Evolutionary conservation across 352 stramenopile genomes (phyloP).

Genomic region (Globisporangium okanoganense): DNA sequence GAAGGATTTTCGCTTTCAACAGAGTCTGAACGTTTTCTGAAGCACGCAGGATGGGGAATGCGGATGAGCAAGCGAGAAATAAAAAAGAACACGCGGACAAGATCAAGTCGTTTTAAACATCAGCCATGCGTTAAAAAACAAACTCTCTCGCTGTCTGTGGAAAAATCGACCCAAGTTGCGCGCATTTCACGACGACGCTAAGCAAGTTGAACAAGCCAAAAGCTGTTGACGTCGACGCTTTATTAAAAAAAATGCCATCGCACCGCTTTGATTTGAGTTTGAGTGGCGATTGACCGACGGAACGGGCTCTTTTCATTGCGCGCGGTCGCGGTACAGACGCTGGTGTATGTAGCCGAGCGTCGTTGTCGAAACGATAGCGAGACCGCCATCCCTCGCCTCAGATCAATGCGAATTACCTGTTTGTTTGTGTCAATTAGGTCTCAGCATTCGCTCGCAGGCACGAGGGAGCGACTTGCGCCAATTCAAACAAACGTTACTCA

Average conservation of each 20-base stretch:
- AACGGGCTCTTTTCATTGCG: neutral
- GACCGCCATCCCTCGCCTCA: neutral
- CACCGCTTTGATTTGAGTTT: neutral
- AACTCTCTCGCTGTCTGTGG: too few relatives aligned
- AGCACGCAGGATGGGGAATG: too few relatives aligned
- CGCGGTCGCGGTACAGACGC: neutral
- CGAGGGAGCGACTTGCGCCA: neutral
- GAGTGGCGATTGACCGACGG: neutral
- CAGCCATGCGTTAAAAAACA: too few relatives aligned
- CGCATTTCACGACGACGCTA: neutral
- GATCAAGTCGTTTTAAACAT: too few relatives aligned
- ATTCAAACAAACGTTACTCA: neutral
- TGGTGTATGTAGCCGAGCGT: neutral
- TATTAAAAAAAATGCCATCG: neutral
- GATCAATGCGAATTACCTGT: neutral
- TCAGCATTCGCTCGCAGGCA: neutral
- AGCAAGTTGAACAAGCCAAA: neutral
- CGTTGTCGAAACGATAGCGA: neutral
- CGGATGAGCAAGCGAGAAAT: neutral
- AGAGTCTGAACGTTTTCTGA: too few relatives aligned
- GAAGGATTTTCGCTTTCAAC: too few relatives aligned
- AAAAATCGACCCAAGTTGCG: neutral
- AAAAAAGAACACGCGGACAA: neutral
- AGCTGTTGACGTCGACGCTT: neutral
- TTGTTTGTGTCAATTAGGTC: neutral